Percentiles rank a stretch among this genome's conserved stretches.
Evolutionary conservation across 768 basidiomycete genomes (phyloP).

Genomic region (Thelephora aurantiotincta): DNA sequence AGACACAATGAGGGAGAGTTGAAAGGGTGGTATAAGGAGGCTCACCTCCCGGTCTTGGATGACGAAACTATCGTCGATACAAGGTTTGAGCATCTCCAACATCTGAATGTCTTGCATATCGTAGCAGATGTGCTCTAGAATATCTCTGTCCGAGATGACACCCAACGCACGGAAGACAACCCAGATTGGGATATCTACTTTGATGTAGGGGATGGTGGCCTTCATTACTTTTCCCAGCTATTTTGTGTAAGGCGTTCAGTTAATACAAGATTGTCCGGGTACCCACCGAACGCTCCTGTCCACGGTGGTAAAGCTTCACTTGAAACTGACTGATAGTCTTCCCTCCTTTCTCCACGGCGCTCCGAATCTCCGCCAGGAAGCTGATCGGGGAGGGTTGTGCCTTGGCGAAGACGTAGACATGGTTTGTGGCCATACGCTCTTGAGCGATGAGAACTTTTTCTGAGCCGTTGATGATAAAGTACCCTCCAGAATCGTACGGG

Average conservation of each 20-base stretch:
- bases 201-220: slow-evolving; percentile 95
- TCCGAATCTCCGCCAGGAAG: slow-evolving; percentile 93
- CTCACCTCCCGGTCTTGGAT: slow-evolving; percentile 90
- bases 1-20: neutral
- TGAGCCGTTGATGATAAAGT: slow-evolving; percentile 98
- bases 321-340: slow-evolving; percentile 97
- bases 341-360: slow-evolving; percentile 94
- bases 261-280: neutral
- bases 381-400: slow-evolving; percentile 92
- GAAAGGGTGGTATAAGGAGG: slow-evolving; percentile 8
- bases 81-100: slow-evolving; percentile 96
- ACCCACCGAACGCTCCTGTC: slow-evolving; percentile 79
- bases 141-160: slow-evolving; percentile 94
- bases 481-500: slow-evolving; percentile 96
- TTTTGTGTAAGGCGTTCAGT: slow-evolving; percentile 2
- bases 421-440: slow-evolving; percentile 98
- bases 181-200: slow-evolving; percentile 96
- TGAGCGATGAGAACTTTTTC: slow-evolving; percentile 99
- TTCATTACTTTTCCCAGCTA: slow-evolving; percentile 89
- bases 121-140: slow-evolving; percentile 96
- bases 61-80: slow-evolving; percentile 96
- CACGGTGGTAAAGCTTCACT: slow-evolving; percentile 90
- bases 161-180: slow-evolving; percentile 97
- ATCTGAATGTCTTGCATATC: slow-evolving; percentile 93
- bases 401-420: slow-evolving; percentile 98